These are phyloP conservation scores for Hirschfeldia incana DNA, from an alignment of 345 rosid genomes.

Conservation along the genomic window DNA sequence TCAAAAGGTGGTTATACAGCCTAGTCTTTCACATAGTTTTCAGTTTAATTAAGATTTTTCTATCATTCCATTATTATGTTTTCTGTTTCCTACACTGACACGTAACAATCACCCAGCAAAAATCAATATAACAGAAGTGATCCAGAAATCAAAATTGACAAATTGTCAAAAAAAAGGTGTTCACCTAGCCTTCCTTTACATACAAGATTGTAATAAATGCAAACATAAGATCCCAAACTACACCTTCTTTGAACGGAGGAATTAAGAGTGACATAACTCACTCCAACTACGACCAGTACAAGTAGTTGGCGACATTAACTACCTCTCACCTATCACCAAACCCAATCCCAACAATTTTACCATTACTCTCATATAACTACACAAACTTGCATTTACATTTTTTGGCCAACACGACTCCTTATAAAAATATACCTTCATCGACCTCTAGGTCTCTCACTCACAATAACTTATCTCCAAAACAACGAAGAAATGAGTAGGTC, in stretches of 20 bases:
- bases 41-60: not conserved
- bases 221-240: conserved; percentile 28
- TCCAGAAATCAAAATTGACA: conserved; percentile 16
- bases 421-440: conserved; percentile 10
- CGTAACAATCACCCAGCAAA: not conserved
- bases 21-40: not conserved
- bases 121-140: not conserved
- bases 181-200: conserved; percentile 16
- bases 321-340: conserved; percentile 45
- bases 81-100: not conserved
- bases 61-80: not conserved
- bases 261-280: conserved; percentile 46
- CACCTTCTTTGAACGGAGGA: conserved; percentile 21
- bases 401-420: conserved; percentile 21
- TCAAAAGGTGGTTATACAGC: too few species aligned
- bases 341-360: conserved; percentile 29
- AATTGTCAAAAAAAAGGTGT: conserved; percentile 5
- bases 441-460: conserved; percentile 5
- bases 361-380: conserved; percentile 30
- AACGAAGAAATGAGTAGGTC: conserved; percentile 38
- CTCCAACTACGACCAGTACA: conserved; percentile 55
- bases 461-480: not conserved
- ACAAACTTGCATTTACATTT: conserved; percentile 29
- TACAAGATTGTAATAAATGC: conserved; percentile 21
- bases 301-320: conserved; percentile 71